These are phyloP conservation scores for Phaeophleospora eucalypticola DNA, from an alignment of 2,329 filamentous ascomycete species.

Conservation along the genomic window DNA sequence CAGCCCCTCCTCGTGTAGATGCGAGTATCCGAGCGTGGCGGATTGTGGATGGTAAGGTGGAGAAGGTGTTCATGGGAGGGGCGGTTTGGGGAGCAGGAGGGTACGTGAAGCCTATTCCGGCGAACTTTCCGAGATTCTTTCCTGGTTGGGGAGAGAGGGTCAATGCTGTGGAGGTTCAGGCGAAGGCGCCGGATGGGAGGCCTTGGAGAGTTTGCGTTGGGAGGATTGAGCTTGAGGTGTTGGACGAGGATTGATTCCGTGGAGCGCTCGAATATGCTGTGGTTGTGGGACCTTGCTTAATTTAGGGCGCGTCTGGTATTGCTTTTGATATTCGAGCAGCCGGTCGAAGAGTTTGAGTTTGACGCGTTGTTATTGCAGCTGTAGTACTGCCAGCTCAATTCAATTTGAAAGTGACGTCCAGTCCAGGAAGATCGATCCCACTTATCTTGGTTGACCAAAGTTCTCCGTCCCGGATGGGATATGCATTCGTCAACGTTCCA, in stretches of 20 bases:
- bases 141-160: constrained; percentile 1
- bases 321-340: neutral
- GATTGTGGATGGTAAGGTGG: neutral
- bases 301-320: neutral
- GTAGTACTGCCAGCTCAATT: constrained; percentile 10
- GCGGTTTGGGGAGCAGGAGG: neutral
- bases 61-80: neutral
- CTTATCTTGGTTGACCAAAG: constrained; percentile 18
- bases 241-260: neutral
- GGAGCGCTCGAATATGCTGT: neutral
- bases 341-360: too few relatives aligned
- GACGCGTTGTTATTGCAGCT: too few relatives aligned
- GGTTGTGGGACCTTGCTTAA: too few relatives aligned
- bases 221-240: constrained; percentile 1
- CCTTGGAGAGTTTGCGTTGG: constrained; percentile 4
- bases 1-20: neutral
- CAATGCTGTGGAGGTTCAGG: constrained; percentile 1
- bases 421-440: constrained; percentile 19
- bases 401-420: constrained; percentile 17
- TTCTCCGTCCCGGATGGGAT: constrained; percentile 18
- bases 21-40: constrained; percentile 1
- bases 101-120: neutral
- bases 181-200: neutral
- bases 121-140: constrained; percentile 1
- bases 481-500: constrained; percentile 20